Conservation (phyloP, 345 rosid species). For the Garcia nutans region DNA sequence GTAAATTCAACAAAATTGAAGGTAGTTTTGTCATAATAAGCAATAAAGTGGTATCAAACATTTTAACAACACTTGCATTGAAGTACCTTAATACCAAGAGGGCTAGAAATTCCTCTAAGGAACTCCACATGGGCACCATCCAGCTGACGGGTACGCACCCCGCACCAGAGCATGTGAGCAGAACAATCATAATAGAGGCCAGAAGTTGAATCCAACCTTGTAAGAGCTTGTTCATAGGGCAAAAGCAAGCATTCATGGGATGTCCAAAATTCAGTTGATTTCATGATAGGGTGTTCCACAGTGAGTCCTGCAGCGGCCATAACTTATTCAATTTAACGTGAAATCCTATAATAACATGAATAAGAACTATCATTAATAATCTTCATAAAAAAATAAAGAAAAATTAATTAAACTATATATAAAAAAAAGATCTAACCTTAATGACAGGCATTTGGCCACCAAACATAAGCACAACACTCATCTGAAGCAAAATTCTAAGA, state of each 20-base stretch:
- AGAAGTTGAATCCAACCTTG: conserved; percentile 33
- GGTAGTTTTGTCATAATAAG: not conserved
- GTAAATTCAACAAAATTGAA: not conserved
- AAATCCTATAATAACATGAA: not conserved
- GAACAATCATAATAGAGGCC: conserved; percentile 31
- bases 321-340: not conserved
- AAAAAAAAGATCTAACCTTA: conserved; percentile 21
- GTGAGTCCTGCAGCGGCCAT: conserved; percentile 33
- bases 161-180: conserved; percentile 36
- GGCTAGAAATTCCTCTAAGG: conserved; percentile 33
- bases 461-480: conserved; percentile 31
- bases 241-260: conserved; percentile 32
- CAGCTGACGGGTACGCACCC: conserved; percentile 33
- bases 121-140: conserved; percentile 38
- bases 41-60: not conserved
- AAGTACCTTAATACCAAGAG: conserved; percentile 34
- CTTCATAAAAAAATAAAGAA: too few species aligned
- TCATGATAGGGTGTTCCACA: conserved; percentile 33
- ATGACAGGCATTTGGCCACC: conserved; percentile 32
- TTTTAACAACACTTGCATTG: not conserved
- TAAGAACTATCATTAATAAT: not conserved
- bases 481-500: conserved; percentile 30
- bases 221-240: conserved; percentile 32
- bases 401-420: not conserved
- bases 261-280: conserved; percentile 33